A percentile compares a stretch with the other conserved stretches of the same genome.
phyloP scores from a whole-genome alignment of 306 rosid species.

The Quercus bicolor region DNA sequence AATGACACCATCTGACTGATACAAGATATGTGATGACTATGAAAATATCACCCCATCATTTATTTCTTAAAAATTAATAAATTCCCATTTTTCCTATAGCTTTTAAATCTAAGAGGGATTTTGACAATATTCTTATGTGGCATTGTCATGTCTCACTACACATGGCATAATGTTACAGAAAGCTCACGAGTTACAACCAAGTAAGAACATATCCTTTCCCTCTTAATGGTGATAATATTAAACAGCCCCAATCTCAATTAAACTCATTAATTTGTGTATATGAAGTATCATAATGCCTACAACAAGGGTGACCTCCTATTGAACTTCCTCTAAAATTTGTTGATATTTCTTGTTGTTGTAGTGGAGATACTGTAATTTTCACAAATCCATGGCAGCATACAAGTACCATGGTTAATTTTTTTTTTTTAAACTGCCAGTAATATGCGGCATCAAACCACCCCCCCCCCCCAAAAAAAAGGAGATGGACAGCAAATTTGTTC shows the following conservation, averaged over 20 bases:
- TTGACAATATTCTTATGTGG: slow-evolving; percentile 86
- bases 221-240: background rate
- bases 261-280: background rate
- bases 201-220: slow-evolving; percentile 34
- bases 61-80: background rate
- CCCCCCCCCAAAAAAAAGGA: fast-evolving
- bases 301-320: background rate
- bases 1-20: too few relatives aligned
- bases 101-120: slow-evolving; percentile 77
- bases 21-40: background rate
- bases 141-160: slow-evolving; percentile 85
- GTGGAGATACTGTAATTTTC: background rate
- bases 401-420: too few relatives aligned
- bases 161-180: slow-evolving; percentile 85
- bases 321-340: background rate
- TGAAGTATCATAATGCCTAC: background rate
- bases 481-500: too few relatives aligned
- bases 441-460: too few relatives aligned
- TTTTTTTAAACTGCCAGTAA: too few relatives aligned
- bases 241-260: background rate
- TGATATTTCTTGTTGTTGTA: background rate
- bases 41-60: background rate
- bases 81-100: slow-evolving; percentile 35
- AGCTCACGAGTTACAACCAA: slow-evolving; percentile 86
- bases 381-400: too few relatives aligned